Evolutionary conservation across 1,284 basidiomycete genomes (phyloP).

Genomic region (Ceratorhiza oryzae-sativae): DNA sequence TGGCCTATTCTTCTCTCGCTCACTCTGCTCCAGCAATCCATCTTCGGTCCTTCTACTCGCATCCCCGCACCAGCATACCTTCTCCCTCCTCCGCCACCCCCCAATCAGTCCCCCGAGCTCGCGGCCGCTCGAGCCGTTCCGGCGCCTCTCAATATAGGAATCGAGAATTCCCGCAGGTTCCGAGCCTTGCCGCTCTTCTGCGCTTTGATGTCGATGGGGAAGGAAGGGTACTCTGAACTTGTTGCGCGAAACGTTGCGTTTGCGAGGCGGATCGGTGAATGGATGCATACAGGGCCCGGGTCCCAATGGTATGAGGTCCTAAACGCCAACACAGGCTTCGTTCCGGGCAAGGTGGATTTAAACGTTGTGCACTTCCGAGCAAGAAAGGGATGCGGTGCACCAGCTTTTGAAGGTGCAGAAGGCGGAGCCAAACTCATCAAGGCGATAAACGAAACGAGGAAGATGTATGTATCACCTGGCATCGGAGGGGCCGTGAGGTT

Average conservation of each 20-base stretch:
- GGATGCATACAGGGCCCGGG: slow-evolving; percentile 47
- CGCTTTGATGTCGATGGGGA: slow-evolving; percentile 54
- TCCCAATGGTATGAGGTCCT: slow-evolving; percentile 51
- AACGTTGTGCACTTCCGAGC: slow-evolving; percentile 58
- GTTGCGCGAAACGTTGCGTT: slow-evolving; percentile 55
- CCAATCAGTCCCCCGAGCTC: slow-evolving; percentile 33
- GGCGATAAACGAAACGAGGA: slow-evolving; percentile 53
- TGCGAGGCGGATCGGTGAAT: slow-evolving; percentile 50
- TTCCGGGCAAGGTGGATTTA: slow-evolving; percentile 47
- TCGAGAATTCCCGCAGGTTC: slow-evolving; percentile 60
- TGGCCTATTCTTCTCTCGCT: slow-evolving; percentile 57
- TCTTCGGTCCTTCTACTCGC: slow-evolving; percentile 54
- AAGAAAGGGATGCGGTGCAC: slow-evolving; percentile 44
- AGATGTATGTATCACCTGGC: slow-evolving; percentile 53
- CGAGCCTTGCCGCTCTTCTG: slow-evolving; percentile 58
- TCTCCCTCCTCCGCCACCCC: slow-evolving; percentile 39
- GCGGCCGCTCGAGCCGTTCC: slow-evolving; percentile 45
- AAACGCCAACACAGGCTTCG: slow-evolving; percentile 46
- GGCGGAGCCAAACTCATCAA: slow-evolving; percentile 47
- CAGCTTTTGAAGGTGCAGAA: slow-evolving; percentile 41
- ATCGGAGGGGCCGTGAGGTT: slow-evolving; percentile 54
- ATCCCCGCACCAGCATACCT: slow-evolving; percentile 54
- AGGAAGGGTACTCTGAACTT: slow-evolving; percentile 54
- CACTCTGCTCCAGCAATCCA: slow-evolving; percentile 47
- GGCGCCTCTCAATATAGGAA: slow-evolving; percentile 53